Evolutionary conservation across 2,329 filamentous ascomycete genomes (phyloP).

Genomic region (Zymoseptoria tritici): DNA sequence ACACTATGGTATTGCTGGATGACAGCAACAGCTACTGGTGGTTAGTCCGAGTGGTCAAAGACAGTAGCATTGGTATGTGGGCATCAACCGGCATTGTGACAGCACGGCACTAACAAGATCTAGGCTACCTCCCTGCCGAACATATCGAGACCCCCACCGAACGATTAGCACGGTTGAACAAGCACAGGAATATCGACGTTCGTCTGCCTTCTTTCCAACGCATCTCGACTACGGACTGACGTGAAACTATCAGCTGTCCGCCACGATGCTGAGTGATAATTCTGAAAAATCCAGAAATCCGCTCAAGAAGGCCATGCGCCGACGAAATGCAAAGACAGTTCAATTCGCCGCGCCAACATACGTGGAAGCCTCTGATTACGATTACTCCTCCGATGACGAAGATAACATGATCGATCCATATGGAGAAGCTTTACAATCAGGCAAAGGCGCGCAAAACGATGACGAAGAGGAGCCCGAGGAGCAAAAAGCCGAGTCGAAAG

Average conservation of each 20-base stretch:
- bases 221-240: constrained; percentile 14
- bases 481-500: constrained; percentile 15
- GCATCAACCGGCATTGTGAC: background rate
- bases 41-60: constrained; percentile 94
- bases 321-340: constrained; percentile 77
- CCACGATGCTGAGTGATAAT: constrained; percentile 64
- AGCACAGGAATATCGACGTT: constrained; percentile 97
- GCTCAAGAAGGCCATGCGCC: constrained; percentile 73
- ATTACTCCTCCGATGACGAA: constrained; percentile 65
- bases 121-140: constrained; percentile 94
- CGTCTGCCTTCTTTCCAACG: constrained; percentile 28
- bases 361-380: constrained; percentile 78
- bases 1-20: constrained; percentile 96
- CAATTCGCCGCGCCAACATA: constrained; percentile 80
- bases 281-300: constrained; percentile 75
- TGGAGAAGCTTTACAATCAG: constrained; percentile 13
- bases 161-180: constrained; percentile 85
- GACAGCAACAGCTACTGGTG: constrained; percentile 99
- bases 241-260: constrained; percentile 48
- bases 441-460: constrained; percentile 13
- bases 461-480: constrained; percentile 18
- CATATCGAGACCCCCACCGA: constrained; percentile 98
- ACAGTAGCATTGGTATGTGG: constrained; percentile 75
- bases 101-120: constrained; percentile 3
- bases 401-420: constrained; percentile 24